Evolutionary conservation across 2,329 filamentous ascomycete species (phyloP).

Genomic region (Pseudocercospora musae): DNA sequence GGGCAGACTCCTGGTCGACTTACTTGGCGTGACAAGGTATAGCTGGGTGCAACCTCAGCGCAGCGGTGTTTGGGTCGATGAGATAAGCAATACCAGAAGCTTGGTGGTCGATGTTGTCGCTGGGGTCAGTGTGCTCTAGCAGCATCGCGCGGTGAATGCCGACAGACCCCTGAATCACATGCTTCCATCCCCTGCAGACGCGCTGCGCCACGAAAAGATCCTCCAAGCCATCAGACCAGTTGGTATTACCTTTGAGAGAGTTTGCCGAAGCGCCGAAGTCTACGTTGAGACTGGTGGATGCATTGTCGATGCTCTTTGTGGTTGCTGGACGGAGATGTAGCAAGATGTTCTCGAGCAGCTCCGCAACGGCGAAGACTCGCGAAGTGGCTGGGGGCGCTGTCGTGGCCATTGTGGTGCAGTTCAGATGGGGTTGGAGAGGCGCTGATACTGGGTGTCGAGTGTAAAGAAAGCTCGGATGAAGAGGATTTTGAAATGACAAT

Average conservation of each 20-base stretch:
- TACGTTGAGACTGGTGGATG: background rate
- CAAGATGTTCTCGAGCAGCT: conserved; percentile 3
- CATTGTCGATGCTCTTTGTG: background rate
- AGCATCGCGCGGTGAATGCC: conserved; percentile 1
- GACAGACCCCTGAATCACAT: background rate
- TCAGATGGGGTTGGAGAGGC: background rate
- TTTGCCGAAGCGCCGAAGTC: background rate
- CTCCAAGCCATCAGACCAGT: conserved; percentile 1
- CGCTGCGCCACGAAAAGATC: conserved; percentile 7
- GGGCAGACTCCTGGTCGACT: background rate
- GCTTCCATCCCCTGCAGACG: conserved; percentile 1
- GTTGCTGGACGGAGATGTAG: background rate
- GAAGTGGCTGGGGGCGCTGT: background rate
- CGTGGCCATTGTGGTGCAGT: background rate
- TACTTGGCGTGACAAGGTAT: background rate
- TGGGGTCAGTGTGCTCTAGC: background rate
- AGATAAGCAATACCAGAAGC: background rate
- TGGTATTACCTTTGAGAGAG: background rate
- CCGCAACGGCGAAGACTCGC: background rate
- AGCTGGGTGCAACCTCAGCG: background rate
- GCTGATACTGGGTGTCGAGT: background rate
- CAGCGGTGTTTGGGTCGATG: background rate
- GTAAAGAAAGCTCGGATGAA: background rate
- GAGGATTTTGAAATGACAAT: background rate
- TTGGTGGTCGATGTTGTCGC: background rate